These are phyloP conservation scores for Apophysomyces ossiformis DNA, from an alignment of 371 early-diverging fungal species.

Conservation along the genomic window DNA sequence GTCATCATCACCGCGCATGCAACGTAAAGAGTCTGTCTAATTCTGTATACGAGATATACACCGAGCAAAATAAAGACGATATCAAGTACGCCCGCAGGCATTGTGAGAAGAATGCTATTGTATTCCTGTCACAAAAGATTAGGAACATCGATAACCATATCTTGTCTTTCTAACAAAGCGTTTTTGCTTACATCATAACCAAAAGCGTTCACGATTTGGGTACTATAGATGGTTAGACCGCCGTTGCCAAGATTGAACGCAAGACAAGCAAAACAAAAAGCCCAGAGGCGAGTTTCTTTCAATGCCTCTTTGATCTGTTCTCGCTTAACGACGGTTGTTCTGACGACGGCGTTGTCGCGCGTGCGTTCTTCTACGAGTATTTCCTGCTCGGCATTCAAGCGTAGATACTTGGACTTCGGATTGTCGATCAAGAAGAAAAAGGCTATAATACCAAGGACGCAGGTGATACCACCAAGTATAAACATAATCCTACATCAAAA, in stretches of 20 bases:
- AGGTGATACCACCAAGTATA: slow-evolving; percentile 31
- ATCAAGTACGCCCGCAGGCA: slow-evolving; percentile 18
- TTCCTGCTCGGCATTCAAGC: slow-evolving; percentile 32
- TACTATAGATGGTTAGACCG: slow-evolving; percentile 36
- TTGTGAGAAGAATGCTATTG: slow-evolving; percentile 24
- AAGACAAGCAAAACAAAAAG: slow-evolving; percentile 27
- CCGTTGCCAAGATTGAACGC: slow-evolving; percentile 39
- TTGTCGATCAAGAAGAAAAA: slow-evolving; percentile 38
- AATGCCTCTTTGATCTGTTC: slow-evolving; percentile 39
- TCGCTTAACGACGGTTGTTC: slow-evolving; percentile 26
- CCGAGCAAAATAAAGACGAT: slow-evolving; percentile 22
- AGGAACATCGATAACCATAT: neutral
- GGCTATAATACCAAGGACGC: slow-evolving; percentile 21
- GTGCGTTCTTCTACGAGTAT: slow-evolving; percentile 35
- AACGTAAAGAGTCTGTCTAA: slow-evolving; percentile 26
- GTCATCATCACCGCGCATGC: slow-evolving; percentile 15
- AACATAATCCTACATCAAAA: slow-evolving; percentile 30
- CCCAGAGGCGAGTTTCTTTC: slow-evolving; percentile 32
- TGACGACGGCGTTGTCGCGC: slow-evolving; percentile 36
- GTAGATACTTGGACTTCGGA: slow-evolving; percentile 28
- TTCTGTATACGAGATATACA: slow-evolving; percentile 16
- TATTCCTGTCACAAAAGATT: slow-evolving; percentile 15
- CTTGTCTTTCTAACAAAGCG: neutral
- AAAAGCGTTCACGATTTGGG: slow-evolving; percentile 30
- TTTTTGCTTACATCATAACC: slow-evolving; percentile 28